Percentiles rank a stretch among this genome's conserved stretches.
Evolutionary conservation across 192 early-diverging fungal species (phyloP).

Genomic region (Podila verticillata): DNA sequence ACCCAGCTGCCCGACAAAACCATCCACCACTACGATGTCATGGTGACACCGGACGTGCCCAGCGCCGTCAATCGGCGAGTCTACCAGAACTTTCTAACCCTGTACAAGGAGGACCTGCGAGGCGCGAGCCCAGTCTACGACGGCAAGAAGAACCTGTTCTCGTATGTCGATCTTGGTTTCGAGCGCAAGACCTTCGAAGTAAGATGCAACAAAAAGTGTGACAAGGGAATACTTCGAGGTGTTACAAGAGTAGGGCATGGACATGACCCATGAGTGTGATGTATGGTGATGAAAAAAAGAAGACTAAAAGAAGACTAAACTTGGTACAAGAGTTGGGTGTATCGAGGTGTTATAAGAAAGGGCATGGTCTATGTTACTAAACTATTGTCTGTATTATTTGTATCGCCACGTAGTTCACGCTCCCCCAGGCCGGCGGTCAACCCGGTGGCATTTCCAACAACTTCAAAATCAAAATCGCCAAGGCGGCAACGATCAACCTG

Average conservation of each 20-base stretch:
- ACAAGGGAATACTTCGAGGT: neutral
- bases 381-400: neutral
- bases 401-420: slow-evolving; percentile 40
- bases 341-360: no score
- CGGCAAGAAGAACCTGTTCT: slow-evolving; percentile 83
- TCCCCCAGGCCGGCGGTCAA: slow-evolving; percentile 8
- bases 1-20: slow-evolving; percentile 66
- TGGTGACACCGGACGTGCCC: slow-evolving; percentile 80
- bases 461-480: slow-evolving; percentile 74
- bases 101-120: slow-evolving; percentile 60
- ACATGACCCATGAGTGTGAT: no score
- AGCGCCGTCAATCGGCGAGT: slow-evolving; percentile 76
- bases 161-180: slow-evolving; percentile 64
- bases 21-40: slow-evolving; percentile 91
- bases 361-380: no score
- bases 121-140: slow-evolving; percentile 82
- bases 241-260: no score
- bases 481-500: slow-evolving; percentile 74
- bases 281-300: no score
- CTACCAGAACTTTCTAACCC: slow-evolving; percentile 70
- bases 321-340: no score
- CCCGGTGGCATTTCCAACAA: no score
- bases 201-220: slow-evolving; percentile 5
- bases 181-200: slow-evolving; percentile 67
- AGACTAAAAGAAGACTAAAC: no score